These are phyloP conservation scores for Irpex sp. DNA, from an alignment of 1,284 basidiomycete species.

Conservation along the genomic window DNA sequence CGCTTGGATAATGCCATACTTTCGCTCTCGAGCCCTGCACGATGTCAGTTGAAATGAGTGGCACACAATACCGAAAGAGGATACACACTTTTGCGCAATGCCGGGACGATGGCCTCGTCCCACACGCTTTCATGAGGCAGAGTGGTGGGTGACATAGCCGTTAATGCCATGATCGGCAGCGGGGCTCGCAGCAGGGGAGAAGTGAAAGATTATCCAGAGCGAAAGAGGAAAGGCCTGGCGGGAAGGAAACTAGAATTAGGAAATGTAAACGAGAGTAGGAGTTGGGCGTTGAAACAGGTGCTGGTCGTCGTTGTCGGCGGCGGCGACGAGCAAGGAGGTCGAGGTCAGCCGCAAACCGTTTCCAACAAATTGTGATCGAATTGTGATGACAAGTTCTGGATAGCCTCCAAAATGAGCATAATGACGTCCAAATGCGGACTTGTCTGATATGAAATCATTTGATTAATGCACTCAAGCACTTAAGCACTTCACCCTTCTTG, in stretches of 20 bases:
- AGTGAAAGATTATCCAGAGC: constrained; percentile 14
- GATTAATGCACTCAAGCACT: neutral
- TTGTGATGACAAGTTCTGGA: constrained; percentile 1
- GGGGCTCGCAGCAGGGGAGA: constrained; percentile 5
- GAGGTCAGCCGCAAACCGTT: constrained; percentile 3
- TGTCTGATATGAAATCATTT: neutral
- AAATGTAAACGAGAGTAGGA: constrained; percentile 10
- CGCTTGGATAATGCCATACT: constrained; percentile 65
- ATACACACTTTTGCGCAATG: constrained; percentile 58
- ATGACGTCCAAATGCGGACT: neutral
- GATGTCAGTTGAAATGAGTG: constrained; percentile 10
- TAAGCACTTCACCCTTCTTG: neutral
- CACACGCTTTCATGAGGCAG: constrained; percentile 50
- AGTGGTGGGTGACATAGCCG: constrained; percentile 40
- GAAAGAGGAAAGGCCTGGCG: constrained; percentile 3
- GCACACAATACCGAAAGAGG: constrained; percentile 3
- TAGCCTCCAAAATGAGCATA: neutral
- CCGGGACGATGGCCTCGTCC: constrained; percentile 68
- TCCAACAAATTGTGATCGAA: neutral
- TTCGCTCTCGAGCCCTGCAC: constrained; percentile 64
- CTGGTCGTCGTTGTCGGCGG: constrained; percentile 3
- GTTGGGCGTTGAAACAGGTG: constrained; percentile 9
- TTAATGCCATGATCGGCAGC: constrained; percentile 29
- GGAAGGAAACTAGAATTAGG: neutral
- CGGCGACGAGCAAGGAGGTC: constrained; percentile 2